Evolutionary conservation across 768 basidiomycete species (phyloP).

Genomic region (Suillus variegatus): DNA sequence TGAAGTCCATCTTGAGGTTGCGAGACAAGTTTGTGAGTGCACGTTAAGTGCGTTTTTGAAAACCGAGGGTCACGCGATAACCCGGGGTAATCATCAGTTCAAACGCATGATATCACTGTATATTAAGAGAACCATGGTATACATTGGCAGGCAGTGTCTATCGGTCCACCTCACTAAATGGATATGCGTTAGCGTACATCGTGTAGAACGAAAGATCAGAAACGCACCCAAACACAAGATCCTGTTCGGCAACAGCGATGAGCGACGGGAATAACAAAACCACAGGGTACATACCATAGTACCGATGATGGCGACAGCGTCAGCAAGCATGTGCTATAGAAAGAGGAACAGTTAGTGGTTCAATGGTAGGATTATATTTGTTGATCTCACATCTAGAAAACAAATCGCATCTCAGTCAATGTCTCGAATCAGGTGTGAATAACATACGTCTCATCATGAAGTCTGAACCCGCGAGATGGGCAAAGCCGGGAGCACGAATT

Average conservation of each 20-base stretch:
- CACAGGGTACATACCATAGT: constrained; percentile 72
- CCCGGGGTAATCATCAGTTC: not conserved
- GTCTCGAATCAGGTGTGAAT: constrained; percentile 10
- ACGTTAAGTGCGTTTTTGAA: not conserved
- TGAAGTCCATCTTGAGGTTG: not conserved
- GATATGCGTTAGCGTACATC: not conserved
- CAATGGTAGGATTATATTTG: not conserved
- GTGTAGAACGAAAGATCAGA: not conserved
- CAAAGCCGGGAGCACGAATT: constrained; percentile 96
- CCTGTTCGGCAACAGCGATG: constrained; percentile 37
- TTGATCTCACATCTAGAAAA: constrained; percentile 38
- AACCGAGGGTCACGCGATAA: not conserved
- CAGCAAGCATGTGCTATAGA: constrained; percentile 81
- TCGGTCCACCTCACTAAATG: constrained; percentile 32
- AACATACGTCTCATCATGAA: constrained; percentile 95
- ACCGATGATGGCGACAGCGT: constrained; percentile 96
- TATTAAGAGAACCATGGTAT: not conserved
- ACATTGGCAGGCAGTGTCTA: constrained; percentile 21
- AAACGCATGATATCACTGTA: not conserved
- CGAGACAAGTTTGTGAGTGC: not conserved
- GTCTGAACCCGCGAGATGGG: constrained; percentile 93
- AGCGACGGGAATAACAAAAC: constrained; percentile 11
- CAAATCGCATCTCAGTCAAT: constrained; percentile 9
- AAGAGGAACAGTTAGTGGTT: constrained; percentile 17
- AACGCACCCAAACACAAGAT: constrained; percentile 93